These are phyloP conservation scores for Allantophomopsis lycopodina DNA, from an alignment of 2,329 filamentous ascomycete genomes.

Conservation along the genomic window DNA sequence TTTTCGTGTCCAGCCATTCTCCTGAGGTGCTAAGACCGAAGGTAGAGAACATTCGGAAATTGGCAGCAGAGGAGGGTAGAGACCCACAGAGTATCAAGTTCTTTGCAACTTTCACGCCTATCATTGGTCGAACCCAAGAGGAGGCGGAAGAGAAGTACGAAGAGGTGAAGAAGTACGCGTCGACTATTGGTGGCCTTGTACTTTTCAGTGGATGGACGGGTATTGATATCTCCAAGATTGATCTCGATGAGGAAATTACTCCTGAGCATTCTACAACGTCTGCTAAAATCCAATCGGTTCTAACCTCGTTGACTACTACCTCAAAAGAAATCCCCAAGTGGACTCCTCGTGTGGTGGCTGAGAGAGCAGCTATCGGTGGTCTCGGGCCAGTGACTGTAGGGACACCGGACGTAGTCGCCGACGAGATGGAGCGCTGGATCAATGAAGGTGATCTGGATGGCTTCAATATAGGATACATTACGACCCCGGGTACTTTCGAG, in stretches of 20 bases:
- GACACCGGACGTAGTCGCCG: constrained; percentile 36
- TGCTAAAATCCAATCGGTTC: constrained; percentile 32
- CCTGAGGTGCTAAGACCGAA: constrained; percentile 44
- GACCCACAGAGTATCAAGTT: constrained; percentile 51
- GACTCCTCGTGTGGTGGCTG: constrained; percentile 58
- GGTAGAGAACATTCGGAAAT: constrained; percentile 44
- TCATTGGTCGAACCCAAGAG: constrained; percentile 50
- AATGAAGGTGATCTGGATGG: constrained; percentile 57
- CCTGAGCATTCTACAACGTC: constrained; percentile 38
- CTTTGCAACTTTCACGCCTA: constrained; percentile 49
- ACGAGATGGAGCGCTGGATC: constrained; percentile 54
- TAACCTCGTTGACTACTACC: constrained; percentile 32
- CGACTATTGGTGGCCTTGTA: constrained; percentile 50
- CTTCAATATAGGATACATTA: constrained; percentile 56
- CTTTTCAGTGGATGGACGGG: constrained; percentile 64
- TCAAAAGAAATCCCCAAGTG: constrained; percentile 37
- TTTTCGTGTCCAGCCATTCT: constrained; percentile 53
- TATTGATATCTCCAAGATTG: constrained; percentile 44
- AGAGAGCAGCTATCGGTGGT: constrained; percentile 55
- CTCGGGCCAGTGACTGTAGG: constrained; percentile 40
- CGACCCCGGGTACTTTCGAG: constrained; percentile 51
- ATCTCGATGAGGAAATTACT: constrained; percentile 41
- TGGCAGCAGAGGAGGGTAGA: constrained; percentile 38
- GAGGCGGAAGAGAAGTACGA: constrained; percentile 50
- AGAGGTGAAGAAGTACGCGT: constrained; percentile 47